These are phyloP conservation scores for Urochloa ruziziensis DNA, from an alignment of 176 grass and related monocot genomes.

Conservation along the genomic window DNA sequence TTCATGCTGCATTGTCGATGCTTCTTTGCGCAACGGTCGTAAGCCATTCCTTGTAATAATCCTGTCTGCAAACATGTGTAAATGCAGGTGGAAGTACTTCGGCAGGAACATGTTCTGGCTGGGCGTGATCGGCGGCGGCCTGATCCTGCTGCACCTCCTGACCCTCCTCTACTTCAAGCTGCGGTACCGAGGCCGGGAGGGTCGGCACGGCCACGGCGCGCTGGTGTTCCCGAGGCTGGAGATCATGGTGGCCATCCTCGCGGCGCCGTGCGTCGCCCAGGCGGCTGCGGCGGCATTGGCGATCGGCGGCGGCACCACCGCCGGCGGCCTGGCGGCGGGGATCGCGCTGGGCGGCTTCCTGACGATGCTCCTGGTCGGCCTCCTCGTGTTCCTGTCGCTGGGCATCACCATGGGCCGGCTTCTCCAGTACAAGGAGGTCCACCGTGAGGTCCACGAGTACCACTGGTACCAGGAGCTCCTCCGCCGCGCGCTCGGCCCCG, in stretches of 20 bases:
- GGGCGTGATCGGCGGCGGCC: constrained; percentile 61
- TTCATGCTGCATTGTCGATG: neutral
- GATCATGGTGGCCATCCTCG: constrained; percentile 66
- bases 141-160: constrained; percentile 53
- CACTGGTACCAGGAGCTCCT: constrained; percentile 79
- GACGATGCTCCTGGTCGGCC: constrained; percentile 51
- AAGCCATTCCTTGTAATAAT: neutral
- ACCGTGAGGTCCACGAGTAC: constrained; percentile 55
- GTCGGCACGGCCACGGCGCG: constrained; percentile 30
- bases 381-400: constrained; percentile 76
- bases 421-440: constrained; percentile 82
- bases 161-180: constrained; percentile 51
- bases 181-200: constrained; percentile 33
- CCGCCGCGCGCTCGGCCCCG: constrained; percentile 59
- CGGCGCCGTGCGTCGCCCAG: constrained; percentile 69
- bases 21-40: neutral
- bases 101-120: constrained; percentile 91
- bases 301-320: constrained; percentile 67
- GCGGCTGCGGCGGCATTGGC: constrained; percentile 58
- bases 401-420: constrained; percentile 77
- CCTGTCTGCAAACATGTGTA: neutral
- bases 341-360: constrained; percentile 47
- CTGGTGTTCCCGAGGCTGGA: constrained; percentile 79
- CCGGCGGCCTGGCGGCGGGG: constrained; percentile 46
- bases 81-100: constrained; percentile 76